A percentile compares a stretch with the other conserved stretches of the same genome.
These are phyloP conservation scores for Triticum monococcum DNA, from an alignment of 176 grass and related monocot genomes.

Conservation along the genomic window DNA sequence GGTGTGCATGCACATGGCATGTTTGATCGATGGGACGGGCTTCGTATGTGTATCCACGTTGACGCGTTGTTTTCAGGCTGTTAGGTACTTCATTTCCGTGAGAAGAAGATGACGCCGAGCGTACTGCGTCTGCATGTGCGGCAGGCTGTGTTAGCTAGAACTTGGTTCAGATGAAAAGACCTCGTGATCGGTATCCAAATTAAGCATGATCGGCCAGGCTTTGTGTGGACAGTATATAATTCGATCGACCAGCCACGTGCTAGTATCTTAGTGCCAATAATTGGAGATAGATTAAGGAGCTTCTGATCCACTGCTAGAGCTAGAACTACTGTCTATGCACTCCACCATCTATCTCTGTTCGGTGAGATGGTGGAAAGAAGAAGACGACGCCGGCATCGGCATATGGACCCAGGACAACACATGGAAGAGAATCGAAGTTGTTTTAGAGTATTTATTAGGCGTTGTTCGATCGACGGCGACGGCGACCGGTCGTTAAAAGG, in stretches of 20 bases:
- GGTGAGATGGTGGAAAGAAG: background rate
- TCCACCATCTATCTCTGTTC: too few relatives aligned
- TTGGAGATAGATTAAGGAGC: background rate
- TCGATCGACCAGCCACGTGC: background rate
- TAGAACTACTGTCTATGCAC: background rate
- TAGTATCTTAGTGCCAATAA: background rate
- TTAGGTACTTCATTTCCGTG: background rate
- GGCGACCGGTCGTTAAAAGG: slow-evolving; percentile 25
- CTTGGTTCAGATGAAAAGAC: background rate
- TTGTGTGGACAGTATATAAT: background rate
- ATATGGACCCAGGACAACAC: slow-evolving; percentile 4
- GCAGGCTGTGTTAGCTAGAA: background rate
- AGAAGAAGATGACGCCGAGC: background rate
- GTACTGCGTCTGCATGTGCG: background rate
- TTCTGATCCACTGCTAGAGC: background rate
- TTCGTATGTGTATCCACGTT: background rate
- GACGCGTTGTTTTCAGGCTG: slow-evolving; percentile 8
- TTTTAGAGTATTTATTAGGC: background rate
- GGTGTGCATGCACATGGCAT: slow-evolving; percentile 43
- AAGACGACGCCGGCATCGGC: background rate
- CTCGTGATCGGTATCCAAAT: background rate
- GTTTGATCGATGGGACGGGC: slow-evolving; percentile 18
- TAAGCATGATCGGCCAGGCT: background rate
- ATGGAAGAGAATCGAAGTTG: background rate
- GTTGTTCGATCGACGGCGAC: background rate